A percentile compares a stretch with the other conserved stretches of the same genome.
These are phyloP conservation scores for Fusarium sp. DNA, from an alignment of 2,329 filamentous ascomycete genomes.

Conservation along the genomic window DNA sequence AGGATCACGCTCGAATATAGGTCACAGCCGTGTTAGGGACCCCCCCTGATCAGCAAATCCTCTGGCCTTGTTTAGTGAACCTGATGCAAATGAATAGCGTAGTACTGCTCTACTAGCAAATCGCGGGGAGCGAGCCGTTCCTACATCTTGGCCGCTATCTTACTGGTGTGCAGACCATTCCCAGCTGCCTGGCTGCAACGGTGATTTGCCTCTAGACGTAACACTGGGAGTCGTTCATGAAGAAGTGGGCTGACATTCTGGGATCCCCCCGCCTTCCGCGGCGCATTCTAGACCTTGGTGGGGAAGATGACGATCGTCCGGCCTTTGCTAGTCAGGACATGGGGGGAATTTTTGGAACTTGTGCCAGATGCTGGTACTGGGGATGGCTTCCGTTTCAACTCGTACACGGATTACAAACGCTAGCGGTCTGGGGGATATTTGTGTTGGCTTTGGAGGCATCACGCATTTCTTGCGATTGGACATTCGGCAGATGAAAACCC, in stretches of 20 bases:
- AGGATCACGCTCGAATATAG: background rate
- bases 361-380: background rate
- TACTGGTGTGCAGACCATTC: background rate
- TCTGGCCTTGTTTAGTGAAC: background rate
- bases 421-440: background rate
- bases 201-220: background rate
- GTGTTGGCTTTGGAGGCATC: background rate
- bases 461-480: background rate
- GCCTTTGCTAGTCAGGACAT: background rate
- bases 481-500: background rate
- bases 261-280: background rate
- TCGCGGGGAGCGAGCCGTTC: conserved; percentile 1
- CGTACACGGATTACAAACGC: background rate
- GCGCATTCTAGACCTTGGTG: background rate
- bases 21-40: background rate
- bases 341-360: background rate
- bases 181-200: background rate
- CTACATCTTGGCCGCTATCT: background rate
- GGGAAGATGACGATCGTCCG: background rate
- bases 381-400: background rate
- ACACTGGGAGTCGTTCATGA: background rate
- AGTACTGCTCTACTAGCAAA: background rate
- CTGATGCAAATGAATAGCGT: background rate
- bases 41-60: background rate
- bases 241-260: background rate